Percentiles rank a stretch among this genome's conserved stretches.
phyloP scores from a whole-genome alignment of 257 asterid species.

The Fraxinus americana region DNA sequence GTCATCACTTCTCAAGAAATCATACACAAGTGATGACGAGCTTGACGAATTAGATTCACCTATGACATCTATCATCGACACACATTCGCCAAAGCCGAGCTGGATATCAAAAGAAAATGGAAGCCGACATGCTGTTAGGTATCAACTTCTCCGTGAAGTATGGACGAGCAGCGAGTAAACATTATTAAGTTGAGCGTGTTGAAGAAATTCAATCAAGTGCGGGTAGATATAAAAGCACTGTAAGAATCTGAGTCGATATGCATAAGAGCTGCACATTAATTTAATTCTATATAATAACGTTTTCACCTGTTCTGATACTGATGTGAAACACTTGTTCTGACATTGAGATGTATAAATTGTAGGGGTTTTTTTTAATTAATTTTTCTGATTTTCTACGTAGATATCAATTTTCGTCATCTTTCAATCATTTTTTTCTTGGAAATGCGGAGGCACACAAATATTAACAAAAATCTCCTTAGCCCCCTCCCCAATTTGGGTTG shows the following conservation, averaged over 20 bases:
- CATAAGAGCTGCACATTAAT: background rate
- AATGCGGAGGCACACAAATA: background rate
- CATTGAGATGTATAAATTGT: background rate
- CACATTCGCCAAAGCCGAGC: conserved; percentile 36
- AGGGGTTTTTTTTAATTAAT: background rate
- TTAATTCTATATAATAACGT: background rate
- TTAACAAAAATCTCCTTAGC: no score
- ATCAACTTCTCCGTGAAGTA: conserved; percentile 67
- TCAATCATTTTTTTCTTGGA: background rate
- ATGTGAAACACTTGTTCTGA: background rate
- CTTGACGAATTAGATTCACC: conserved; percentile 73
- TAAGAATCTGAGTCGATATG: background rate
- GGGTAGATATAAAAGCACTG: background rate
- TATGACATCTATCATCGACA: conserved; percentile 48
- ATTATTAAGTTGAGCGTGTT: background rate
- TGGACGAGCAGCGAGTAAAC: conserved; percentile 48
- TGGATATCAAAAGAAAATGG: conserved; percentile 41
- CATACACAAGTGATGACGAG: conserved; percentile 84
- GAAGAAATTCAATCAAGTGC: background rate
- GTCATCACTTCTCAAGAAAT: conserved; percentile 61
- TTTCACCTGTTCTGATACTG: background rate
- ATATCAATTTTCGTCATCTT: background rate
- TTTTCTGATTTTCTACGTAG: background rate
- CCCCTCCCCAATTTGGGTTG: no score
- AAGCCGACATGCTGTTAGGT: conserved; percentile 44